Evolutionary conservation across 2,329 filamentous ascomycete species (phyloP), one percentile per base, ranked within the genome.

Genomic region (Monilinia laxa): DNA sequence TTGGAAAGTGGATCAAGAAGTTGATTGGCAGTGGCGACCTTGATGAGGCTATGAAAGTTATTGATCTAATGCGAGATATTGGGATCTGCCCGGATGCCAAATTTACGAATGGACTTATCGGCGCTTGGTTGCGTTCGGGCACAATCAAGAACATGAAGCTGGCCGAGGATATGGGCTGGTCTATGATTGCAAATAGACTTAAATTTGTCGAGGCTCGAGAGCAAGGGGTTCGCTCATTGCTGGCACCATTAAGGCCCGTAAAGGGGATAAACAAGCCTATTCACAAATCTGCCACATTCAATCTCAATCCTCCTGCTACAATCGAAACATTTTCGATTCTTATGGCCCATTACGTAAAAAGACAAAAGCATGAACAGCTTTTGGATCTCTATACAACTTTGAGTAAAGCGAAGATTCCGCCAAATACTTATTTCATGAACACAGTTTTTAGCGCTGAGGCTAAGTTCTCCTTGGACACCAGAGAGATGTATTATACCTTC

Each of bases 1-100:
- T 93, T 71, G 90, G 89, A 45, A 93, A 92, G 73, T 97, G 93
- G 93, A 84, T 96, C 74, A 94, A 94, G 77, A 87, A 90, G 60
- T 84, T 96, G 11, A 90, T 96, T 66, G 89, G 88, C 20, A 85
- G 88, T 67, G 87, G 87, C 2, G 85, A 92, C 70, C 79, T 91
- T 18, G 85, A 90, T 66, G 90, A 89, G 2, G 91, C 92, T 3
- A 82, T 85, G 63, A 85, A 86, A 68, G 91, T 96, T 11, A 81
- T 95, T 38, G 84, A 90, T 18, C 83, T 93, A 70, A 94, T 96
- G 90, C 86, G 88, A 71, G 81, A 84, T 63, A 86, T 85, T 72
- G 87, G 87, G 1, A 84, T 93, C 45, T 81, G 82, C 67, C 87
- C 91, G 2, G 87, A 90, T 52, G 81, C 90, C 2, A 88, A 90